Evolutionary conservation across 805 yeast species (phyloP), one percentile per base, ranked within the genome.

Genomic region (Tetrapisispora taiwanensis): DNA sequence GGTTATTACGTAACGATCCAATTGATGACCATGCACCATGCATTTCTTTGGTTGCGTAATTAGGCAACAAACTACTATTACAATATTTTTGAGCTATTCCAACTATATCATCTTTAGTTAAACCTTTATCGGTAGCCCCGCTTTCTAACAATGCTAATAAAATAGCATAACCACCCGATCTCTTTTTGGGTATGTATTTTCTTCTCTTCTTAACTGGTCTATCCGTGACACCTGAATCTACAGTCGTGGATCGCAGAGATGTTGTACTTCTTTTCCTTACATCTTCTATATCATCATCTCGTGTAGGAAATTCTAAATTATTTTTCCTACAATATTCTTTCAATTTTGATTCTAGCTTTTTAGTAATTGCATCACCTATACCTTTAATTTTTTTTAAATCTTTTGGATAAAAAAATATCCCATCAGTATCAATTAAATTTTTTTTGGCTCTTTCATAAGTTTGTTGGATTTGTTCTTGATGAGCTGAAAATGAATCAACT

Each of bases 141-240:
- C 56, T 45, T 37, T 75, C 68, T 41, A 70, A 64, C 3, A 88
- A 62, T 0, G 80, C 79, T 17, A 86, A 48, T 17, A 88, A 53
- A 8, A 88, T 82, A 0, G 92, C 95, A 65, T 84, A 89, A 0
- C 84, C 94, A 1, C 96, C 96, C 0, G 92, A 78, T 30, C 89
- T 65, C 48, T 78, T 76, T 39, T 69, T 71, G 0, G 97, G 97
- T 0, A 87, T 71, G 59, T 84, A 87, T 31, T 63, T 68, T 37
- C 63, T 58, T 28, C 50, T 54, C 48, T 52, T 58, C 45, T 37
- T 40, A 12, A 43, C 26, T 7, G 33, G n/a, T 14, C 28, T 12
- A 6, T 14, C 5, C 6, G 5, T 12, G 4, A 18, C 6, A 38
- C 30, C 19, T 10, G 39, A 24, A 15, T 36, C 34, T 13, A 14